Conservation (phyloP, 75 land plant genomes). For the Adiantum capillusveneris region DNA sequence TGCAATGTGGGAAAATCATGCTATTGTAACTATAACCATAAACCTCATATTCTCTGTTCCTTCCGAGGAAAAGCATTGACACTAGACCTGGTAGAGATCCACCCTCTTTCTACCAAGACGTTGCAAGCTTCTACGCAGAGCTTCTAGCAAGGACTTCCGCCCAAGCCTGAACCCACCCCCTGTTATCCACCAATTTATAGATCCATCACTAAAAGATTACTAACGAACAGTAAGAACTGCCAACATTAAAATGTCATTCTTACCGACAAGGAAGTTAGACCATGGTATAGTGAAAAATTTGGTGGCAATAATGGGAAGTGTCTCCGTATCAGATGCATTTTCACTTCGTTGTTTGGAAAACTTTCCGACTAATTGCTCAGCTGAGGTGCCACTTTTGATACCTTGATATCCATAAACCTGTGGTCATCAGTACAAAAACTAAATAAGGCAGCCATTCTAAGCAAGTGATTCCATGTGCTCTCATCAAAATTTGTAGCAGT, state of each 20-base stretch:
- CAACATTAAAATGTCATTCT: too few relatives aligned
- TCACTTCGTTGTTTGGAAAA: background rate
- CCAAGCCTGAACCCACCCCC: conserved; percentile 21
- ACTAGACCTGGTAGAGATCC: conserved; percentile 19
- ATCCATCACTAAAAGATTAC: too few relatives aligned
- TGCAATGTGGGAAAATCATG: conserved; percentile 4
- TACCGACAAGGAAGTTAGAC: conserved; percentile 22
- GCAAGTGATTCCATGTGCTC: too few relatives aligned
- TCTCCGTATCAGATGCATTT: too few relatives aligned
- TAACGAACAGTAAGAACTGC: background rate
- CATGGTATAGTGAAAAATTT: conserved; percentile 25
- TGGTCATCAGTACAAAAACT: background rate
- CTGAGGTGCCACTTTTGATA: conserved; percentile 14
- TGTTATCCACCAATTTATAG: too few relatives aligned
- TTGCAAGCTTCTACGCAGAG: conserved; percentile 18
- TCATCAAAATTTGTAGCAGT: too few relatives aligned
- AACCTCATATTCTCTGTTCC: too few relatives aligned
- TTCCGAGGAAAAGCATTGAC: too few relatives aligned
- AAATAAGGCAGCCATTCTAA: too few relatives aligned
- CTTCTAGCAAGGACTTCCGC: conserved; percentile 20
- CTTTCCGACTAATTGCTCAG: conserved; percentile 18
- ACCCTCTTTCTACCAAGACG: conserved; percentile 16
- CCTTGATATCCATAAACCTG: conserved; percentile 24
- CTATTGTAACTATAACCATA: too few relatives aligned
- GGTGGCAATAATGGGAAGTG: conserved; percentile 13